Conservation (phyloP, 2,329 filamentous ascomycete species). For the Colletotrichum magnum region DNA sequence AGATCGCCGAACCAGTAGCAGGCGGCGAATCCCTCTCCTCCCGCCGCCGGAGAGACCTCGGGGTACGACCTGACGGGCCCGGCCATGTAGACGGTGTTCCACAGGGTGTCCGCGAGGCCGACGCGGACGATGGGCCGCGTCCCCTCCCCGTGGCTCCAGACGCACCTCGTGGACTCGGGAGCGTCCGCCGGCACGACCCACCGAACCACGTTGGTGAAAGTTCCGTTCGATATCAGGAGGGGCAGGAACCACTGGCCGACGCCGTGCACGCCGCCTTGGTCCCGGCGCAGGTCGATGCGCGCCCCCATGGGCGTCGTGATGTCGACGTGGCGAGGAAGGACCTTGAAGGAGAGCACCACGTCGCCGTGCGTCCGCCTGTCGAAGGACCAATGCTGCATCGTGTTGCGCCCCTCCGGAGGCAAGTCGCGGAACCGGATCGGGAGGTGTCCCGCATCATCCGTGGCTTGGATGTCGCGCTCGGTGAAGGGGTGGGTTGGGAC, state of each 20-base stretch:
- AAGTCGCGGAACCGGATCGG: constrained; percentile 29
- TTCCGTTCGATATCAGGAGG: constrained; percentile 22
- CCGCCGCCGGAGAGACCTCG: constrained; percentile 8
- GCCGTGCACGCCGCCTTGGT: constrained; percentile 34
- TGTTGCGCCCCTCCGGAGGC: constrained; percentile 31
- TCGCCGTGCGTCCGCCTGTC: constrained; percentile 34
- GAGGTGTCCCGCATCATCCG: constrained; percentile 31
- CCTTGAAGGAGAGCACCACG: constrained; percentile 34
- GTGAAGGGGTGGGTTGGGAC: constrained; percentile 11
- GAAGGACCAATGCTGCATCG: constrained; percentile 38
- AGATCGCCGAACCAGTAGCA: constrained; percentile 41
- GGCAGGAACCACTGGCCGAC: constrained; percentile 40
- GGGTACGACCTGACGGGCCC: constrained; percentile 35
- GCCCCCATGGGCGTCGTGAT: constrained; percentile 34
- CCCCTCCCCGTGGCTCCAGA: constrained; percentile 42
- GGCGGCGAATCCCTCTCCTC: constrained; percentile 12
- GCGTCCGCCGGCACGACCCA: constrained; percentile 38
- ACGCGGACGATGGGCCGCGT: constrained; percentile 28
- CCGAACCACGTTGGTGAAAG: constrained; percentile 31
- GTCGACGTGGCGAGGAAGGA: constrained; percentile 39
- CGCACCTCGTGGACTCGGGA: constrained; percentile 37
- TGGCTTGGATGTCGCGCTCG: constrained; percentile 26
- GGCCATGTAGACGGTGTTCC: constrained; percentile 41
- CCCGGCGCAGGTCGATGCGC: constrained; percentile 34
- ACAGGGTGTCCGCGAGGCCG: constrained; percentile 25